Percentiles rank a stretch among this genome's conserved stretches.
Evolutionary conservation across 2,329 filamentous ascomycete species (phyloP).

Genomic region (Sphaerostilbella broomeana): DNA sequence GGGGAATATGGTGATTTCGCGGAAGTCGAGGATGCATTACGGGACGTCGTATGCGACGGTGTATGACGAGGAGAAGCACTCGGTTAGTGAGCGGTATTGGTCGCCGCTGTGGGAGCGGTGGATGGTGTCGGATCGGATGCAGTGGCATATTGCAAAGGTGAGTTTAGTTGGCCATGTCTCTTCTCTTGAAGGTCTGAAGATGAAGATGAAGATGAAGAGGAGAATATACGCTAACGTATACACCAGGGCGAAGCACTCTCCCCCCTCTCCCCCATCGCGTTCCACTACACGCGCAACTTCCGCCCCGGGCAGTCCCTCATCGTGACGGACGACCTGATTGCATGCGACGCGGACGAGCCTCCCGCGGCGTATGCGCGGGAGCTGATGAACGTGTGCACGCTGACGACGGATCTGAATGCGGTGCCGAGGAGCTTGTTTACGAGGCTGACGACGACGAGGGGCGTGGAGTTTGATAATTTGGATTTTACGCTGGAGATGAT

Average conservation of each 20-base stretch:
- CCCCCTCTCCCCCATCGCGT: constrained; percentile 66
- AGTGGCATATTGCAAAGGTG: constrained; percentile 78
- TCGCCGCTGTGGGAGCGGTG: constrained; percentile 72
- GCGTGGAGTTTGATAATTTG: constrained; percentile 74
- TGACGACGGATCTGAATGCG: constrained; percentile 72
- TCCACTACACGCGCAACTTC: constrained; percentile 83
- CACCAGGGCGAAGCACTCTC: constrained; percentile 66
- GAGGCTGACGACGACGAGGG: constrained; percentile 67
- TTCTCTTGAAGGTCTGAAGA: too few relatives aligned
- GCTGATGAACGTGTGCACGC: constrained; percentile 67
- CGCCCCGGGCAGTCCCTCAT: constrained; percentile 68
- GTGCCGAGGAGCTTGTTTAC: constrained; percentile 71
- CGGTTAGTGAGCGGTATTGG: constrained; percentile 69
- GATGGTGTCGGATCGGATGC: constrained; percentile 80
- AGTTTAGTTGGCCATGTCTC: constrained; percentile 17
- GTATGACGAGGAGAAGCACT: constrained; percentile 70
- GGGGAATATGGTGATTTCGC: constrained; percentile 70
- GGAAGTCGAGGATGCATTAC: constrained; percentile 70
- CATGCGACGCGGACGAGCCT: constrained; percentile 62
- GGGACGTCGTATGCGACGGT: constrained; percentile 76
- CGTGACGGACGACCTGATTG: constrained; percentile 75
- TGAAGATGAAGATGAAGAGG: too few relatives aligned
- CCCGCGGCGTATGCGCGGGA: constrained; percentile 54
- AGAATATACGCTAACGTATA: too few relatives aligned
- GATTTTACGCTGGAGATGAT: constrained; percentile 81